These are phyloP conservation scores for Epicoccum nigrum DNA, from an alignment of 2,329 filamentous ascomycete genomes.

Conservation along the genomic window DNA sequence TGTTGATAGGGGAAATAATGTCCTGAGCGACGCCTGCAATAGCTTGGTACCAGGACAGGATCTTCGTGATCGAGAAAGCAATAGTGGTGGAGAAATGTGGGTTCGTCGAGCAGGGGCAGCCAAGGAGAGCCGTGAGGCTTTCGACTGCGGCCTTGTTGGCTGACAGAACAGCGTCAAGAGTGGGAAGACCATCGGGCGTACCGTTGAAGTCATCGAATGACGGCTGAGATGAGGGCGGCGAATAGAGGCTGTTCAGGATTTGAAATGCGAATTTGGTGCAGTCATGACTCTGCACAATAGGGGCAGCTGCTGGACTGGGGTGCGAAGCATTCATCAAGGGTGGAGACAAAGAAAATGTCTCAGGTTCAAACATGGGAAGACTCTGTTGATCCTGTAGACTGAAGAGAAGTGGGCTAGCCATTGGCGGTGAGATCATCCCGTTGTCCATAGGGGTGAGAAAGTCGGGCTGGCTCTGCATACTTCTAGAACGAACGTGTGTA, in stretches of 20 bases:
- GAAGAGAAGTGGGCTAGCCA: slow-evolving; percentile 33
- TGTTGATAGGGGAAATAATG: slow-evolving; percentile 25
- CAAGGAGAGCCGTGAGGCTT: slow-evolving; percentile 40
- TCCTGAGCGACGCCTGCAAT: slow-evolving; percentile 35
- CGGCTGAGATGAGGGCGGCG: slow-evolving; percentile 36
- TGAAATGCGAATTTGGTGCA: slow-evolving; percentile 47
- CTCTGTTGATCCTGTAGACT: slow-evolving; percentile 32
- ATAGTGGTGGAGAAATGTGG: slow-evolving; percentile 48
- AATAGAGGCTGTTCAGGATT: slow-evolving; percentile 43
- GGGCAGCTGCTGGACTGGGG: slow-evolving; percentile 35
- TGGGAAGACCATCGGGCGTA: slow-evolving; percentile 33
- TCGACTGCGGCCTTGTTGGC: slow-evolving; percentile 45
- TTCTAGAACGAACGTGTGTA: slow-evolving; percentile 36
- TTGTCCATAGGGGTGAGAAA: slow-evolving; percentile 35
- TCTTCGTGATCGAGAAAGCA: slow-evolving; percentile 42
- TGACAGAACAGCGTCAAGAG: slow-evolving; percentile 39
- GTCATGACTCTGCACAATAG: slow-evolving; percentile 37
- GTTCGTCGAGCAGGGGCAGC: slow-evolving; percentile 44
- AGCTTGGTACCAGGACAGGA: slow-evolving; percentile 47
- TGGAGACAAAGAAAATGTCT: slow-evolving; percentile 13
- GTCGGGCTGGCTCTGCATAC: slow-evolving; percentile 42
- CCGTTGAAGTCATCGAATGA: slow-evolving; percentile 35
- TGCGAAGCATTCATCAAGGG: slow-evolving; percentile 31
- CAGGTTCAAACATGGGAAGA: slow-evolving; percentile 22
- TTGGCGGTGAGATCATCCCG: slow-evolving; percentile 29